Conservation (phyloP, 257 asterid species). For the Agastache rugosa region DNA sequence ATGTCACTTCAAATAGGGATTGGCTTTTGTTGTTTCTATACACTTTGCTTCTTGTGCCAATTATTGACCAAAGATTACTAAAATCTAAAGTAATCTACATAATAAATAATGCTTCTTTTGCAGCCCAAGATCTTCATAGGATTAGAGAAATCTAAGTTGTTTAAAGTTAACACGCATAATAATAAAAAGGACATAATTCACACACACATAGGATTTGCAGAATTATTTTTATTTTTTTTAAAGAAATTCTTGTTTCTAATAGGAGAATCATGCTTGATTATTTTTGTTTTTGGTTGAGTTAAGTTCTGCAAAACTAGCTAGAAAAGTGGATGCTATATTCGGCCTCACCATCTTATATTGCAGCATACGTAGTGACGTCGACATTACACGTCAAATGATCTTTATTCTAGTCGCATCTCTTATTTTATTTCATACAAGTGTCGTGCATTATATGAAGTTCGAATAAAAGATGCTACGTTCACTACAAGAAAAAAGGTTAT, state of each 20-base stretch:
- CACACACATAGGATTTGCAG: too few species aligned
- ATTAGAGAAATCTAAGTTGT: neutral
- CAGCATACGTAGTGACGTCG: neutral
- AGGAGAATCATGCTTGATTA: neutral
- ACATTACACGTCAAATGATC: neutral
- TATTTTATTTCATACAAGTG: neutral
- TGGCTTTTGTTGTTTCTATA: neutral
- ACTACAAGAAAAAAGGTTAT: too few species aligned
- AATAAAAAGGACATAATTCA: too few species aligned
- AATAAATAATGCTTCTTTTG: neutral
- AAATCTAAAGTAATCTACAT: conserved; percentile 8
- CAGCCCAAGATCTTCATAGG: neutral
- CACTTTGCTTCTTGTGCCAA: neutral
- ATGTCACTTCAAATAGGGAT: neutral
- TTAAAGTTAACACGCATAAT: neutral
- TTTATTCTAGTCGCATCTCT: neutral
- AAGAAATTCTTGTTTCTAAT: neutral
- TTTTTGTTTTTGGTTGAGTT: neutral
- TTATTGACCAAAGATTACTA: conserved; percentile 4
- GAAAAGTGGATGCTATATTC: neutral
- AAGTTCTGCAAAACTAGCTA: neutral
- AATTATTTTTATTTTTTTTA: too few species aligned
- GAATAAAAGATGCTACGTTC: too few species aligned
- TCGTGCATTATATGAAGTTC: neutral
- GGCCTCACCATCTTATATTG: neutral